Evolutionary conservation across 495 filamentous ascomycete species (phyloP).

Genomic region (Neurospora sp.): DNA sequence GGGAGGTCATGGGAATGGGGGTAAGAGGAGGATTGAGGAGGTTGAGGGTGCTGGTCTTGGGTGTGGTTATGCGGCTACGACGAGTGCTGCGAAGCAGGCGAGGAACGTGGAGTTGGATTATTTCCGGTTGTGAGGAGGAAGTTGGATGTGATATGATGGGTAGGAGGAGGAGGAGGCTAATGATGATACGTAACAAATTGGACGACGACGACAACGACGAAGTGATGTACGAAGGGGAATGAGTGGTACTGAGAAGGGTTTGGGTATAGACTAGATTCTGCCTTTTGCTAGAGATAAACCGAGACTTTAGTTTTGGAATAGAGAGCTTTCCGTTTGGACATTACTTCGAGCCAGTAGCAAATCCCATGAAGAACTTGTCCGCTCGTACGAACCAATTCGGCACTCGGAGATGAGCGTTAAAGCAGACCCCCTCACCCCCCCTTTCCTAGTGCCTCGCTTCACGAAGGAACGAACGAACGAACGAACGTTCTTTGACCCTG

Average conservation of each 20-base stretch:
- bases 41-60: neutral
- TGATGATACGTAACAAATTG: neutral
- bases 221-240: neutral
- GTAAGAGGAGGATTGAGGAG: neutral
- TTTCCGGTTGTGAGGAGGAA: slow-evolving; percentile 10
- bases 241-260: neutral
- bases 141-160: too few species aligned
- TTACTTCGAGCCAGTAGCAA: neutral
- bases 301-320: neutral
- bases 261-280: neutral
- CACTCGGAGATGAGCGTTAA: neutral
- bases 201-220: neutral
- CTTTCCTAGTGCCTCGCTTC: neutral
- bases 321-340: neutral
- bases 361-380: neutral
- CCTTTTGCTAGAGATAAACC: neutral
- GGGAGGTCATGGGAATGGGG: neutral
- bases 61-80: neutral
- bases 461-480: neutral
- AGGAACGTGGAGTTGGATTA: slow-evolving; percentile 21
- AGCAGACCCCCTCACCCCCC: neutral
- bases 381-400: neutral
- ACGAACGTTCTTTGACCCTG: neutral
- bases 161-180: neutral
- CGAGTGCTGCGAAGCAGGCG: neutral